These are phyloP conservation scores for Elasticomyces elasticus DNA, from an alignment of 495 filamentous ascomycete genomes.

Conservation along the genomic window DNA sequence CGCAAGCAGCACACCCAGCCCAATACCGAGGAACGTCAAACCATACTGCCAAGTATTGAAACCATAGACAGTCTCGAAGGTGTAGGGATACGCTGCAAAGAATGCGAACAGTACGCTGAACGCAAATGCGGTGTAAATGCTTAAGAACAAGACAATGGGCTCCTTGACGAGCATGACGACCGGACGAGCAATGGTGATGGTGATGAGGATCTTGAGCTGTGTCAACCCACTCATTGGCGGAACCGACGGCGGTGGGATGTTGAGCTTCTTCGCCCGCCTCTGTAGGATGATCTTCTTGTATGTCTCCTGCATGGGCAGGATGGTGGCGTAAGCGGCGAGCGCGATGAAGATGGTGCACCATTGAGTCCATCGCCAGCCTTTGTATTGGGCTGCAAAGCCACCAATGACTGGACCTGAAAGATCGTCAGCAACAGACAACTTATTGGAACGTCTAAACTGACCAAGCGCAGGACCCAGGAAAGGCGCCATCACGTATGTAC, in stretches of 20 bases:
- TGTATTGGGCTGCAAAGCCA: slow-evolving; percentile 33
- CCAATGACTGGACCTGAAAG: slow-evolving; percentile 38
- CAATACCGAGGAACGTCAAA: slow-evolving; percentile 42
- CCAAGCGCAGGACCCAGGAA: slow-evolving; percentile 49
- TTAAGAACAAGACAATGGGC: slow-evolving; percentile 42
- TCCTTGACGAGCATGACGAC: slow-evolving; percentile 34
- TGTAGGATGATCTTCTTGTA: slow-evolving; percentile 31
- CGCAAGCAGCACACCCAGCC: slow-evolving; percentile 34
- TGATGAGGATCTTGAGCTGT: slow-evolving; percentile 28
- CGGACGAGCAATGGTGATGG: slow-evolving; percentile 32
- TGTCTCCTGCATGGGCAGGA: slow-evolving; percentile 32
- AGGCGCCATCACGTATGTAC: slow-evolving; percentile 45
- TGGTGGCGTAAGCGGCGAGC: slow-evolving; percentile 26
- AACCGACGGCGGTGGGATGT: slow-evolving; percentile 22
- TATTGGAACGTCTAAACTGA: slow-evolving; percentile 32
- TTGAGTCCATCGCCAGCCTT: slow-evolving; percentile 33
- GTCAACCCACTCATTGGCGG: slow-evolving; percentile 12
- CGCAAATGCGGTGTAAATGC: slow-evolving; percentile 42
- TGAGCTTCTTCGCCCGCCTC: slow-evolving; percentile 26
- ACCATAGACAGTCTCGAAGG: slow-evolving; percentile 39
- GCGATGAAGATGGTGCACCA: slow-evolving; percentile 32
- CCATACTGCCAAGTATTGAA: slow-evolving; percentile 41
- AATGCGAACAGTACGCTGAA: slow-evolving; percentile 46
- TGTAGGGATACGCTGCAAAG: slow-evolving; percentile 48
- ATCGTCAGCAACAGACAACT: neutral